phyloP scores from a whole-genome alignment of 768 basidiomycete genomes.

The Dendrothele bispora region DNA sequence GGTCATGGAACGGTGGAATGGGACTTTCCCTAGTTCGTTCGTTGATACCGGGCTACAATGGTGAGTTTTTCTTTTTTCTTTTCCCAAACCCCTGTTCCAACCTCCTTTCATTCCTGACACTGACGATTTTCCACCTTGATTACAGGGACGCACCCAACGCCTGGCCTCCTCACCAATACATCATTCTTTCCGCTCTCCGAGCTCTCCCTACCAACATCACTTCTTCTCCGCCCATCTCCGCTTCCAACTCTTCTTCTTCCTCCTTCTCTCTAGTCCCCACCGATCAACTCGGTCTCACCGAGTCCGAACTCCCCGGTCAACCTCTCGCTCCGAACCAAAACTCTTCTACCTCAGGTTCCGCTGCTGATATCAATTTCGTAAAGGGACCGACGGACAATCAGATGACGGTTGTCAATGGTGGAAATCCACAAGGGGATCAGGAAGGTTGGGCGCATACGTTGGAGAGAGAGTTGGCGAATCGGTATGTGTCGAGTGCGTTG shows the following conservation, averaged over 20 bases:
- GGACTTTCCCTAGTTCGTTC: constrained; percentile 81
- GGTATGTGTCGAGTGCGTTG: constrained; percentile 79
- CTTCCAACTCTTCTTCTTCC: constrained; percentile 48
- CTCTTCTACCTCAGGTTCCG: constrained; percentile 49
- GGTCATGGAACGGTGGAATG: constrained; percentile 84
- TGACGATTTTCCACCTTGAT: neutral
- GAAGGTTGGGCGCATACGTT: constrained; percentile 70
- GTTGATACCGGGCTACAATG: constrained; percentile 81
- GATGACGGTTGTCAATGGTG: constrained; percentile 70
- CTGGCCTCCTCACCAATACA: constrained; percentile 88
- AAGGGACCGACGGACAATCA: no score
- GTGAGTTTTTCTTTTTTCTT: constrained; percentile 34
- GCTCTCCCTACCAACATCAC: constrained; percentile 75
- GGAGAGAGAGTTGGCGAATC: constrained; percentile 75
- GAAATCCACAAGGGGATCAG: constrained; percentile 48
- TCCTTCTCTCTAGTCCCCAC: constrained; percentile 69
- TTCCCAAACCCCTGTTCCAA: neutral
- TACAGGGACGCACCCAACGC: constrained; percentile 82
- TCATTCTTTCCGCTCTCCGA: constrained; percentile 73
- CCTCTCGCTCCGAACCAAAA: constrained; percentile 44
- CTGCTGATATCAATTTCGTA: constrained; percentile 59
- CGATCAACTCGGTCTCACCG: constrained; percentile 81
- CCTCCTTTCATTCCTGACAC: neutral
- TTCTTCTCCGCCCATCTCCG: constrained; percentile 47
- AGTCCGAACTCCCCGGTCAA: constrained; percentile 72